phyloP scores from a whole-genome alignment of 345 rosid genomes.

The Abelmoschus esculentus region DNA sequence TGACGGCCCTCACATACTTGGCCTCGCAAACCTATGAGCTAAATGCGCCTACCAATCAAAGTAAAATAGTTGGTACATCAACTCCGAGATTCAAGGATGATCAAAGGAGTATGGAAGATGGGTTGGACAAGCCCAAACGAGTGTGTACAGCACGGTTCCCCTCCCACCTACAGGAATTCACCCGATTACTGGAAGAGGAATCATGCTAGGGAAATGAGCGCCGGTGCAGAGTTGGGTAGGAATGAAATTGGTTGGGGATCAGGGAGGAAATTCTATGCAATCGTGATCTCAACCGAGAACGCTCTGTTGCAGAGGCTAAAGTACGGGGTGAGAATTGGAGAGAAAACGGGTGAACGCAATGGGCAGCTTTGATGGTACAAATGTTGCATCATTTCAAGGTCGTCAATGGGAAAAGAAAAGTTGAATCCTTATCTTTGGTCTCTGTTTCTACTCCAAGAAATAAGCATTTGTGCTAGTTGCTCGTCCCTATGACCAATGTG shows the following conservation, averaged over 20 bases:
- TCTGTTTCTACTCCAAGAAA: conserved; percentile 18
- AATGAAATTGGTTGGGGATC: conserved; percentile 69
- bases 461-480: conserved; percentile 24
- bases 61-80: conserved; percentile 49
- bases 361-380: conserved; percentile 77
- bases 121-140: conserved; percentile 68
- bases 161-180: conserved; percentile 66
- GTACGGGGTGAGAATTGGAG: conserved; percentile 99
- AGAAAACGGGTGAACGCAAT: conserved; percentile 62
- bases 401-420: conserved; percentile 15
- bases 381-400: conserved; percentile 20
- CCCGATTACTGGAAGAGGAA: conserved; percentile 77
- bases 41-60: conserved; percentile 41
- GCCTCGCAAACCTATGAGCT: conserved; percentile 91
- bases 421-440: conserved; percentile 15
- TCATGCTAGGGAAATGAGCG: conserved; percentile 44
- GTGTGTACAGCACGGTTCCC: conserved; percentile 51
- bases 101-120: conserved; percentile 53
- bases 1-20: conserved; percentile 88
- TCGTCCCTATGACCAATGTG: conserved; percentile 18
- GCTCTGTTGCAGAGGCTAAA: conserved; percentile 92
- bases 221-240: conserved; percentile 45
- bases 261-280: conserved; percentile 75
- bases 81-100: conserved; percentile 63
- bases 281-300: conserved; percentile 79